phyloP scores from a whole-genome alignment of 2,329 filamentous ascomycete species.

The Colletotrichum agaves region DNA sequence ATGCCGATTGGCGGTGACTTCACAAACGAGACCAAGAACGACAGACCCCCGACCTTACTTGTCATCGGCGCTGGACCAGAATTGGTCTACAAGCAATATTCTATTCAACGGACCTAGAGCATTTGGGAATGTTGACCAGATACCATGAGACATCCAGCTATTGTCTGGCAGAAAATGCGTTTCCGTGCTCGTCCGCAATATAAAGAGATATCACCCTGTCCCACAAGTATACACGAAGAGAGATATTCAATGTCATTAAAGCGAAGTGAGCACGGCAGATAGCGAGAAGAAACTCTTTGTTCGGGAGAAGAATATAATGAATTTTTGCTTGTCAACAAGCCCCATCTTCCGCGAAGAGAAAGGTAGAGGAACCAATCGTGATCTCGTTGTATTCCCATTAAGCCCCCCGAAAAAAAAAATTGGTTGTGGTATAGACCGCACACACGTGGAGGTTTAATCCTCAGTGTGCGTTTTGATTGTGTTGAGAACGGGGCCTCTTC shows the following conservation, averaged over 20 bases:
- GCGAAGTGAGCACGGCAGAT: not conserved
- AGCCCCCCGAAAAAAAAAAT: slow-evolving; percentile 16
- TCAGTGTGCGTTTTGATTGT: slow-evolving; percentile 42
- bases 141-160: slow-evolving; percentile 47
- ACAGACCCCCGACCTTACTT: too few relatives aligned
- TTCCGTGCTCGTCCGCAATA: not conserved
- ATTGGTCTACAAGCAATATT: slow-evolving; percentile 51
- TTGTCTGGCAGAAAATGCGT: not conserved
- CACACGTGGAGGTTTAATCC: slow-evolving; percentile 41
- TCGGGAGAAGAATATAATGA: slow-evolving; percentile 45
- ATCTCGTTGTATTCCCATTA: slow-evolving; percentile 39
- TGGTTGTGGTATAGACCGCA: slow-evolving; percentile 37
- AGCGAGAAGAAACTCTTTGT: not conserved
- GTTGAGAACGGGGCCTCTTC: slow-evolving; percentile 9
- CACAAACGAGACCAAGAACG: not conserved
- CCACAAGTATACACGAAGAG: not conserved
- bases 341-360: slow-evolving; percentile 18
- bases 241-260: not conserved
- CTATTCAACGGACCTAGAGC: slow-evolving; percentile 41
- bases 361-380: slow-evolving; percentile 36
- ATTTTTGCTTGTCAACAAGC: slow-evolving; percentile 22
- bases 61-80: slow-evolving; percentile 48
- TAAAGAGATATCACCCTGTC: not conserved
- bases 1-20: not conserved
- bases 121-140: slow-evolving; percentile 43